Evolutionary conservation across 1,139 yeast genomes (phyloP), one percentile per base, ranked within the genome.

Genomic region (Zygoascus hellenicus): DNA sequence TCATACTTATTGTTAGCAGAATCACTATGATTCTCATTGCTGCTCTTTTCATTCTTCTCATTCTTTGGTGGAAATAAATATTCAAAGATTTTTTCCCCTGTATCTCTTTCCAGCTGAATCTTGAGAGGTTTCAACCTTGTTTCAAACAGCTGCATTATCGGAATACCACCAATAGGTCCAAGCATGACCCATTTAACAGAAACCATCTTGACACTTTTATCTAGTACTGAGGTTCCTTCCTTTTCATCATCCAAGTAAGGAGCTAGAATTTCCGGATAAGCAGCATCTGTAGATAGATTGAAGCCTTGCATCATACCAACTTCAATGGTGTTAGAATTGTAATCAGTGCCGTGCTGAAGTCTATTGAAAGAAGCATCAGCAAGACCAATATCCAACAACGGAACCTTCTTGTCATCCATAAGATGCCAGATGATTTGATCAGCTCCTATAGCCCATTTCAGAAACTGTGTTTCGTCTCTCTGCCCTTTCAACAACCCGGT

Each of bases 131-230:
- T 79, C 34, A 86, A 61, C 3, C 68, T 57, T 39, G 78, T 69
- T 11, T 68, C 66, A 50, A 79, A 69, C 39, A 74, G 69, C 19
- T 75, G 76, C 56, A 89, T 67, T 29, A 87, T 79, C 0, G 82
- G 75, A 42, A 89, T 89, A 2, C 97, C 97, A 4, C 96, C 97
- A 47, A 89, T 85, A 0, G 95, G 87, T 35, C 78, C 81, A 42
- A 83, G 70, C 75, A 83, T 73, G 7, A 77, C 75, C 97, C 97
- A 89, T 13, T 73, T 70, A 45, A 84, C 69, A 33, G 70, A 65
- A 10, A 86, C 68, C 54, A 86, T 62, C 46, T 66, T 63, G 35
- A 52, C 53, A 16, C 52, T 58, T 9, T 70, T 67, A 38, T 55
- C 51, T 9, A 48, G 52, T 14, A 54, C 54, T 9, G 51, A 54